Conservation (phyloP, 192 early-diverging fungal genomes). For the Linnemannia exigua region DNA sequence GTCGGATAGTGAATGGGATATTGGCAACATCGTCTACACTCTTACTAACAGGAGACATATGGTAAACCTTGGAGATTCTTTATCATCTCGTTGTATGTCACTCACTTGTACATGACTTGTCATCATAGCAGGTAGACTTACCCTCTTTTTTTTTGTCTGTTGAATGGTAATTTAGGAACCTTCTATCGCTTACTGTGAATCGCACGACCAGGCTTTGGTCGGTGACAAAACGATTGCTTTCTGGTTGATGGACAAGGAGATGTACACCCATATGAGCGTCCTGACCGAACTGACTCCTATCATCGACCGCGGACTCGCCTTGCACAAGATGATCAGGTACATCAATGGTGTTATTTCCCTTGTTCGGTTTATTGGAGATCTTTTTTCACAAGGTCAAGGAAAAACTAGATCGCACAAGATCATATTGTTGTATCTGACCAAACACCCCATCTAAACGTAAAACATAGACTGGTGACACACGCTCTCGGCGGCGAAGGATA, state of each 20-base stretch:
- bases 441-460: neutral
- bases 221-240: slow-evolving; percentile 99
- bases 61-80: slow-evolving; percentile 47
- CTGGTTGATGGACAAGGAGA: slow-evolving; percentile 99
- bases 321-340: slow-evolving; percentile 95
- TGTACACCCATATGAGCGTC: slow-evolving; percentile 96
- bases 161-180: slow-evolving; percentile 75
- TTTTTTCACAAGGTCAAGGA: neutral
- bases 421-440: neutral
- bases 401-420: neutral
- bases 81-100: neutral
- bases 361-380: neutral
- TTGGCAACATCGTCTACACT: slow-evolving; percentile 85
- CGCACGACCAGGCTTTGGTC: slow-evolving; percentile 97
- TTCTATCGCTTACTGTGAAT: slow-evolving; percentile 93
- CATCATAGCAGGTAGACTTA: neutral
- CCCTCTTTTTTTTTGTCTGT: slow-evolving; percentile 10
- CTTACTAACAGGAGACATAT: slow-evolving; percentile 92
- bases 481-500: slow-evolving; percentile 95
- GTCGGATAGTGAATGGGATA: slow-evolving; percentile 90
- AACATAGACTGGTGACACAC: slow-evolving; percentile 79
- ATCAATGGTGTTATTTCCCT: slow-evolving; percentile 2
- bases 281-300: slow-evolving; percentile 80
- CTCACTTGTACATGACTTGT: neutral
- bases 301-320: slow-evolving; percentile 91